Evolutionary conservation across 129 eudicot species (phyloP).

Genomic region (Smallanthus sonchifolius): DNA sequence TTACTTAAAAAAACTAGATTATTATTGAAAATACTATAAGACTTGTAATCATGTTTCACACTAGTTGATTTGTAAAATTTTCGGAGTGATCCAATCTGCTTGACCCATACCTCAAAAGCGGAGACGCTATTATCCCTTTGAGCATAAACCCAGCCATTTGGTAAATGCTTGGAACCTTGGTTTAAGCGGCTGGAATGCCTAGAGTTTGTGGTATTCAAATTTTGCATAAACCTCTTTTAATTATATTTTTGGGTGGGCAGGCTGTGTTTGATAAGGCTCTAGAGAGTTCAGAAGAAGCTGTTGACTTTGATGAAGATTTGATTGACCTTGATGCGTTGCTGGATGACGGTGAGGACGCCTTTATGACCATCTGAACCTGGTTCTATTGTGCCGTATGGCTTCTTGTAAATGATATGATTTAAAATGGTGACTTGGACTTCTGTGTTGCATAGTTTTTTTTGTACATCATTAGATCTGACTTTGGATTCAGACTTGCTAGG

Average conservation of each 20-base stretch:
- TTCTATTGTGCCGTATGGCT: constrained; percentile 5
- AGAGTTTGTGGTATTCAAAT: too few species aligned
- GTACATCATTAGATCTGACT: constrained; percentile 19
- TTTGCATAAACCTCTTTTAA: too few species aligned
- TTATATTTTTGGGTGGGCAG: constrained; percentile 26
- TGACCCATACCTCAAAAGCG: too few species aligned
- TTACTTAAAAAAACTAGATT: background rate
- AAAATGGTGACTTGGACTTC: constrained; percentile 1
- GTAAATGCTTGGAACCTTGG: background rate
- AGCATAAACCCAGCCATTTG: background rate
- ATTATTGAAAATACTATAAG: background rate
- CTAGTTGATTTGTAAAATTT: background rate
- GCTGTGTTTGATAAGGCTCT: constrained; percentile 44
- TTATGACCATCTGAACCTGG: constrained; percentile 43
- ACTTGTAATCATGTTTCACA: background rate
- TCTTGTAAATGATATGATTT: constrained; percentile 32
- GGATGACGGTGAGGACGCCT: constrained; percentile 53
- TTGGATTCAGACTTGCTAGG: constrained; percentile 15
- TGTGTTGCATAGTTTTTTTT: constrained; percentile 16
- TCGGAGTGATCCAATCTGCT: background rate
- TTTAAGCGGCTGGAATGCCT: background rate
- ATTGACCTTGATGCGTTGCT: constrained; percentile 65
- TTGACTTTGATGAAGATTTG: constrained; percentile 65
- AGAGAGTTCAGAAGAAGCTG: constrained; percentile 46
- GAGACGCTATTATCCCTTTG: background rate